These are phyloP conservation scores for Aquilaria yunnanensis DNA, from an alignment of 345 rosid species.

Conservation along the genomic window DNA sequence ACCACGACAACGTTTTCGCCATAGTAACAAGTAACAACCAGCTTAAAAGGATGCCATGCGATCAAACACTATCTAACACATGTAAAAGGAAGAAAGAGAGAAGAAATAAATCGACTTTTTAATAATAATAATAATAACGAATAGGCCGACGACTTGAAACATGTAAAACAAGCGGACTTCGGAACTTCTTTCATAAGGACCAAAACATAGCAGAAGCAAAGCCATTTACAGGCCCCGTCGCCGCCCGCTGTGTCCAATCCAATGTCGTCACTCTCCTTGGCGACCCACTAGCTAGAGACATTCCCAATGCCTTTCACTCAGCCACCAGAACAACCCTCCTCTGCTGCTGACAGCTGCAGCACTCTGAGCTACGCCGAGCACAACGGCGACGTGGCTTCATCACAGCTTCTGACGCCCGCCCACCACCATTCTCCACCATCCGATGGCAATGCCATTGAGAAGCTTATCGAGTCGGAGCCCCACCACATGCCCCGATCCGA, in stretches of 20 bases:
- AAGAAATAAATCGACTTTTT: too few species aligned
- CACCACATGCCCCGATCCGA: slow-evolving; percentile 29
- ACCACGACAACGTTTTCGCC: too few species aligned
- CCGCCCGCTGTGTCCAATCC: slow-evolving; percentile 13
- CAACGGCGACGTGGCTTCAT: slow-evolving; percentile 22
- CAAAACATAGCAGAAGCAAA: slow-evolving; percentile 11
- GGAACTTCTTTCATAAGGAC: slow-evolving; percentile 3
- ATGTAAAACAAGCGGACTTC: too few species aligned
- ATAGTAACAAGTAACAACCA: too few species aligned
- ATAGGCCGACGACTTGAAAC: too few species aligned
- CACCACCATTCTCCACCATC: slow-evolving; percentile 12
- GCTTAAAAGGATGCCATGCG: too few species aligned
- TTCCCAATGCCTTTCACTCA: slow-evolving; percentile 12
- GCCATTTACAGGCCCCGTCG: not conserved
- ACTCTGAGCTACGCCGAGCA: slow-evolving; percentile 21
- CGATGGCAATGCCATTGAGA: slow-evolving; percentile 19
- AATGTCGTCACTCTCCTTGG: not conserved
- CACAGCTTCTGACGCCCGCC: slow-evolving; percentile 16
- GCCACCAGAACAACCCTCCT: slow-evolving; percentile 6
- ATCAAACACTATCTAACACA: too few species aligned
- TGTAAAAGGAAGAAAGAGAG: too few species aligned
- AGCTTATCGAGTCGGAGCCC: slow-evolving; percentile 34
- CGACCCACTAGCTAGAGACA: not conserved
- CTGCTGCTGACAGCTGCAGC: slow-evolving; percentile 8
- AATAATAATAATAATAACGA: too few species aligned